phyloP scores from a whole-genome alignment of 495 filamentous ascomycete genomes.

The Penicillium antarcticum region DNA sequence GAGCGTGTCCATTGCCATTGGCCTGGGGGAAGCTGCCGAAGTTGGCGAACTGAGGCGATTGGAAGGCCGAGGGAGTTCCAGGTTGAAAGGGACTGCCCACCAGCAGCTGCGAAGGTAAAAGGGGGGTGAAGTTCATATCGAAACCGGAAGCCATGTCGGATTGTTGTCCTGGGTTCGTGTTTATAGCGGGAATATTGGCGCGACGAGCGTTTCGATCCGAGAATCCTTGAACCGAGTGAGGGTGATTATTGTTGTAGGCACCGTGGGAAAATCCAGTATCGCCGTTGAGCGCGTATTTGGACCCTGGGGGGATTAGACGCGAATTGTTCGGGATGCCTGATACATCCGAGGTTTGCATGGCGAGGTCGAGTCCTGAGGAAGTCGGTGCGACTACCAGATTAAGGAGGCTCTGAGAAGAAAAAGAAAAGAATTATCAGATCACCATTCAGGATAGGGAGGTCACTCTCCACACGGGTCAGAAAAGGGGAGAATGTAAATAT shows the following conservation, averaged over 20 bases:
- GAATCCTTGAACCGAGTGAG: slow-evolving; percentile 60
- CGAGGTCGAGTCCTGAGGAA: slow-evolving; percentile 37
- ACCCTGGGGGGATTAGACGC: slow-evolving; percentile 59
- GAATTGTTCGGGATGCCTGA: slow-evolving; percentile 51
- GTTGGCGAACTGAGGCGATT: slow-evolving; percentile 85
- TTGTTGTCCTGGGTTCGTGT: slow-evolving; percentile 63
- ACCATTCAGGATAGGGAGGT: slow-evolving; percentile 9
- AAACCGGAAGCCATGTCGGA: slow-evolving; percentile 83
- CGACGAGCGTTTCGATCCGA: slow-evolving; percentile 79
- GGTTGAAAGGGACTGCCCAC: slow-evolving; percentile 96
- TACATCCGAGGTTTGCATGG: slow-evolving; percentile 81
- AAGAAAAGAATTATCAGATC: slow-evolving; percentile 7
- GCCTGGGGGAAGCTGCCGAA: slow-evolving; percentile 72
- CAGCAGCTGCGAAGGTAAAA: slow-evolving; percentile 90
- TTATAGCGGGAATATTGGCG: slow-evolving; percentile 88
- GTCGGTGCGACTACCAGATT: slow-evolving; percentile 6
- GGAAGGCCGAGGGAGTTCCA: slow-evolving; percentile 84
- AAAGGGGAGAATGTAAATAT: not conserved
- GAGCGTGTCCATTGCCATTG: slow-evolving; percentile 57
- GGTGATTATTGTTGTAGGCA: slow-evolving; percentile 77
- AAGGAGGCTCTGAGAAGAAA: slow-evolving; percentile 1
- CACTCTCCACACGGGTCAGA: slow-evolving; percentile 1
- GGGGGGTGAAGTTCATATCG: slow-evolving; percentile 97
- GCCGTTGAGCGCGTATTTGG: slow-evolving; percentile 58
- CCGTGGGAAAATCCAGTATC: slow-evolving; percentile 88